Base-by-base conservation (phyloP, 2,329 filamentous ascomycete genomes). In the Pyrenochaeta sp. region DNA sequence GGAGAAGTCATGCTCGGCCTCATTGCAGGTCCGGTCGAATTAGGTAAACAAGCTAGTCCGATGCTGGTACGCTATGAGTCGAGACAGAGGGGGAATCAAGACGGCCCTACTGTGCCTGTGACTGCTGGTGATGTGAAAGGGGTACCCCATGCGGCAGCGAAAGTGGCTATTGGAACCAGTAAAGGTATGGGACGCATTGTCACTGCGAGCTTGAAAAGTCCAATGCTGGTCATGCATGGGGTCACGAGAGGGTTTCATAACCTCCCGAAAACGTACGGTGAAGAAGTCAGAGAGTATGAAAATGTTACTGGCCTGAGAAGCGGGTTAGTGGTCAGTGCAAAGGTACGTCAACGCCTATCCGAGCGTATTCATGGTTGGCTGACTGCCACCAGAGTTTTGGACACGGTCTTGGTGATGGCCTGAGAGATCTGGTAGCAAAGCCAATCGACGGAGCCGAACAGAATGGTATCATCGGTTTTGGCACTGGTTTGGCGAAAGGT, bases 191-290 rank as follows among this genome's bases (percentile, higher is more conserved):
- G 86, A 9, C 86, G 88, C 12, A 88, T 94, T 50, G 86, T 93
- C 3, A 84, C 84, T 7, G 88, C 90, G 15, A 85, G 90, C 3
- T 80, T 93, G 52, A 91, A 90, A 66, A 88, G 88, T 2, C 93
- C 92, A 0, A 89, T 94, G 83, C 91, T 94, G 69, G 89, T 96
- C 59, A 91, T 90, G 50, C 79, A 96, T 44, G 90, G 90, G 0
- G 76, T 96, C 34, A 90, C 92, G 1, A 89, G 90, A 74, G 93
- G 92, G 0, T 96, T 96, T 73, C 90, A 93, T 69, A 96, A 97
- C 68, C 88, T 90, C 8, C 93, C 93, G 0, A 88, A 86, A 64
- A 80, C 96, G 0, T 96, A 96, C 72, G 90, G 92, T 36, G 93
- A 97, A 68, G 86, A 91, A 2, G 87, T 96, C 0, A 85, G 91